Evolutionary conservation across 495 filamentous ascomycete genomes (phyloP).

Genomic region (Sordaria brevicollis): DNA sequence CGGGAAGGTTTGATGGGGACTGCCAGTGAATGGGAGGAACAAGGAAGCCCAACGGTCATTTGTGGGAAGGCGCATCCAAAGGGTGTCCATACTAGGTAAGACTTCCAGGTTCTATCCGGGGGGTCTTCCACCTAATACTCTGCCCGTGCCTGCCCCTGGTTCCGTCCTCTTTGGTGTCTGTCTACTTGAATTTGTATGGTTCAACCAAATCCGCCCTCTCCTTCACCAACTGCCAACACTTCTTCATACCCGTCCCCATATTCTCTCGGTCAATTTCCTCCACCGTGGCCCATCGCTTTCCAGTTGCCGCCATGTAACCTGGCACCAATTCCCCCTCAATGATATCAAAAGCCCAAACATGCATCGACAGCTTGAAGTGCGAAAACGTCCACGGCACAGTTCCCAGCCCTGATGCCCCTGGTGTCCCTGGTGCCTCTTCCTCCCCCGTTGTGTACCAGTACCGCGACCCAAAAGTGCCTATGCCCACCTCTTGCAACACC

Average conservation of each 20-base stretch:
- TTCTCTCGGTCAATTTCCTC: conserved; percentile 26
- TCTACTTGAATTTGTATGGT: too few species aligned
- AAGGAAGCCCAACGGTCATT: not conserved
- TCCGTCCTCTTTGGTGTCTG: too few species aligned
- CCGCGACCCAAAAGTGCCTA: conserved; percentile 1
- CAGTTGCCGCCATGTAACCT: not conserved
- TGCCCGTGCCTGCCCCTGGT: not conserved
- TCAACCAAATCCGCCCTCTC: not conserved
- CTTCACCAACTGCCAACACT: conserved; percentile 32
- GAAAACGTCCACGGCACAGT: conserved; percentile 38
- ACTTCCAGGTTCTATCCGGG: not conserved
- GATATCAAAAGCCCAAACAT: conserved; percentile 32
- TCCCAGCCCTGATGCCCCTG: too few species aligned
- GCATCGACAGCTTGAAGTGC: conserved; percentile 36
- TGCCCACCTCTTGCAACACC: conserved; percentile 8
- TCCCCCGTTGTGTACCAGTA: not conserved
- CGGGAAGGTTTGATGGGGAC: not conserved
- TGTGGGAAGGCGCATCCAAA: not conserved
- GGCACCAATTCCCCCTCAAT: conserved; percentile 1
- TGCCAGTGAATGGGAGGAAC: not conserved
- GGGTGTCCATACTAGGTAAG: not conserved
- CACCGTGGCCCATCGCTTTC: conserved; percentile 22
- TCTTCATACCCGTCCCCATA: conserved; percentile 40
- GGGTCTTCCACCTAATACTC: not conserved
- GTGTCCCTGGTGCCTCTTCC: too few species aligned